Evolutionary conservation across 1,284 basidiomycete species (phyloP).

Genomic region (Rugosomyces carneus): DNA sequence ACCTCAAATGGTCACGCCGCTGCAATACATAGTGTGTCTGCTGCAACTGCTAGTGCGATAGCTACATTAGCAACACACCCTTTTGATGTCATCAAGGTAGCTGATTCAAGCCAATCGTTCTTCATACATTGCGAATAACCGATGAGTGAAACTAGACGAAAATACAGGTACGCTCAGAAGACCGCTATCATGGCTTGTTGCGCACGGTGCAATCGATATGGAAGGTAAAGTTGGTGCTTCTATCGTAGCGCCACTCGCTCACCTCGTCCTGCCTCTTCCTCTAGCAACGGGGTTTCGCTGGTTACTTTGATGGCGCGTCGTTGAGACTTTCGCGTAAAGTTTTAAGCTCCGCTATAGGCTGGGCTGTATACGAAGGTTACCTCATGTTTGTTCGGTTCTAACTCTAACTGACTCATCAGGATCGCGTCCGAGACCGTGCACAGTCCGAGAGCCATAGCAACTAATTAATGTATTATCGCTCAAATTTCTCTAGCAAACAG

Average conservation of each 20-base stretch:
- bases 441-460: too few relatives aligned
- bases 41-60: slow-evolving; percentile 71
- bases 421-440: neutral
- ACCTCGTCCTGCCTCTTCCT: neutral
- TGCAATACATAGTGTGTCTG: slow-evolving; percentile 53
- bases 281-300: slow-evolving; percentile 69
- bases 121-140: neutral
- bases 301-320: slow-evolving; percentile 84
- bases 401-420: neutral
- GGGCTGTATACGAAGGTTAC: slow-evolving; percentile 87
- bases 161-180: slow-evolving; percentile 78
- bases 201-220: slow-evolving; percentile 64
- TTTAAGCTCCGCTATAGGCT: slow-evolving; percentile 85
- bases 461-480: neutral
- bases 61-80: slow-evolving; percentile 84
- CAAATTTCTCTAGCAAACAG: neutral
- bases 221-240: slow-evolving; percentile 41
- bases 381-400: slow-evolving; percentile 52
- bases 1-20: slow-evolving; percentile 21
- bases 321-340: slow-evolving; percentile 84
- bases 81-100: slow-evolving; percentile 85
- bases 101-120: slow-evolving; percentile 4
- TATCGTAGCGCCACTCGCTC: slow-evolving; percentile 1
- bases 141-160: slow-evolving; percentile 58
- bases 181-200: slow-evolving; percentile 63